Conservation (phyloP, 1,139 yeast genomes). For the Geotrichum klebahnii region DNA sequence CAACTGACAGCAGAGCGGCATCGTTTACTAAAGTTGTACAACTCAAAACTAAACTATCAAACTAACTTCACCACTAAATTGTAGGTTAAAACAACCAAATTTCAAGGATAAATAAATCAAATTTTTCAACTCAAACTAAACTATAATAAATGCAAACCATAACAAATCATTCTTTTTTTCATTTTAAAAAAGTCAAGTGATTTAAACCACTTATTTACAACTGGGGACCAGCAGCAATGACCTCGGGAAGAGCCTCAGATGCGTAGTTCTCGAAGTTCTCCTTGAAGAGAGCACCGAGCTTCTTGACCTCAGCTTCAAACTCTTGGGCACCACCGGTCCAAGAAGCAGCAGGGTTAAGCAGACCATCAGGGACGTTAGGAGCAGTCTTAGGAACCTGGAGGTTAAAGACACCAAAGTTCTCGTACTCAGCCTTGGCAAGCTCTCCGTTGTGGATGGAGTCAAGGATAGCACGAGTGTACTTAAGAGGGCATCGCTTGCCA, state of each 20-base stretch:
- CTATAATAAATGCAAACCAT: neutral
- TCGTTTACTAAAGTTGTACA: too few species aligned
- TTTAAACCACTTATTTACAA: conserved; percentile 22
- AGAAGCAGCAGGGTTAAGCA: conserved; percentile 81
- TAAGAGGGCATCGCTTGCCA: conserved; percentile 96
- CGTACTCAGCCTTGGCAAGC: conserved; percentile 74
- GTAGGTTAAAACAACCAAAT: too few species aligned
- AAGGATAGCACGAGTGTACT: conserved; percentile 94
- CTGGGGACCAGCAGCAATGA: conserved; percentile 86
- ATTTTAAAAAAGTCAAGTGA: neutral
- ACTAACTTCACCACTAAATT: neutral
- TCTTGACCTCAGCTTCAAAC: conserved; percentile 64
- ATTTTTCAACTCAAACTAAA: neutral
- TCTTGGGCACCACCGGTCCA: conserved; percentile 74
- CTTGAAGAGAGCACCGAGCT: conserved; percentile 71
- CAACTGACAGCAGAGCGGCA: too few species aligned
- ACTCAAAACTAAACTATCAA: neutral
- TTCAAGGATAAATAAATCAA: too few species aligned
- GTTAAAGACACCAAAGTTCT: conserved; percentile 81
- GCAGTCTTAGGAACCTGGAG: conserved; percentile 79
- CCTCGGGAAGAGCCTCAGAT: conserved; percentile 79
- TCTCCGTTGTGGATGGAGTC: conserved; percentile 94
- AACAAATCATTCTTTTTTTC: neutral
- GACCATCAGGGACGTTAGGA: conserved; percentile 76
- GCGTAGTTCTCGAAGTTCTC: conserved; percentile 85